These are phyloP conservation scores for Globisporangium carolinianum DNA, from an alignment of 352 stramenopile species.

Conservation along the genomic window DNA sequence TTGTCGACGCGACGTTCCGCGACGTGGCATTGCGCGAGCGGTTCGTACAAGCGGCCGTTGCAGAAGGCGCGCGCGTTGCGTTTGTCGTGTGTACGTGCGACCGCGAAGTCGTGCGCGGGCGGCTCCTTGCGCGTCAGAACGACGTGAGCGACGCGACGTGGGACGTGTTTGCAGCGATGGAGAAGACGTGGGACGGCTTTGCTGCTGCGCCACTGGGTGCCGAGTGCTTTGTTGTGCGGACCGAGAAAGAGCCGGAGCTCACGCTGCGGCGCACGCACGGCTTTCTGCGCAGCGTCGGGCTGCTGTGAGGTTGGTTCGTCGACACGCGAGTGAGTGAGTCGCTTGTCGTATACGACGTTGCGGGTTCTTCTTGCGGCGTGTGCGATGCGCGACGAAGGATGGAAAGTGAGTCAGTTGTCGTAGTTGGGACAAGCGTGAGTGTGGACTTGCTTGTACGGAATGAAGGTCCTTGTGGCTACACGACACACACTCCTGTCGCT, in stretches of 20 bases:
- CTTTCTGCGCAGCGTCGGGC: slow-evolving; percentile 49
- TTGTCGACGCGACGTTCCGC: slow-evolving; percentile 59
- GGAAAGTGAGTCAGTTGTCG: too few relatives aligned
- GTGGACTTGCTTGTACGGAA: too few relatives aligned
- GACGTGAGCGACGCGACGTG: slow-evolving; percentile 64
- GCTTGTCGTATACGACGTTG: too few relatives aligned
- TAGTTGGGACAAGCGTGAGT: too few relatives aligned
- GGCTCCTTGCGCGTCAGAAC: slow-evolving; percentile 51
- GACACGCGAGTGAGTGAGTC: too few relatives aligned
- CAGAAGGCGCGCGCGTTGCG: slow-evolving; percentile 46
- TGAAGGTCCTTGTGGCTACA: too few relatives aligned
- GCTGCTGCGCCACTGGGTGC: slow-evolving; percentile 12
- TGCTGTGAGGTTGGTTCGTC: slow-evolving; percentile 7
- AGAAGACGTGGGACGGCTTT: too few relatives aligned
- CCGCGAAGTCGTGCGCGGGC: slow-evolving; percentile 58
- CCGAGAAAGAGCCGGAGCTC: slow-evolving; percentile 65
- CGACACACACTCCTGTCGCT: too few relatives aligned
- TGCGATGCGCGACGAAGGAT: too few relatives aligned
- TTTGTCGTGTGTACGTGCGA: slow-evolving; percentile 59
- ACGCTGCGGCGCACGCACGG: slow-evolving; percentile 42
- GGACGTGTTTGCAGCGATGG: slow-evolving; percentile 3
- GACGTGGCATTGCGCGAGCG: slow-evolving; percentile 30
- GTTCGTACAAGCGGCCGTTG: slow-evolving; percentile 33
- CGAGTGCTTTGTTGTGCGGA: slow-evolving; percentile 52
- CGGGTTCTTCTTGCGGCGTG: too few relatives aligned